These are phyloP conservation scores for Hanseniaspora hatyaiensis DNA, from an alignment of 805 yeast genomes.

Conservation along the genomic window DNA sequence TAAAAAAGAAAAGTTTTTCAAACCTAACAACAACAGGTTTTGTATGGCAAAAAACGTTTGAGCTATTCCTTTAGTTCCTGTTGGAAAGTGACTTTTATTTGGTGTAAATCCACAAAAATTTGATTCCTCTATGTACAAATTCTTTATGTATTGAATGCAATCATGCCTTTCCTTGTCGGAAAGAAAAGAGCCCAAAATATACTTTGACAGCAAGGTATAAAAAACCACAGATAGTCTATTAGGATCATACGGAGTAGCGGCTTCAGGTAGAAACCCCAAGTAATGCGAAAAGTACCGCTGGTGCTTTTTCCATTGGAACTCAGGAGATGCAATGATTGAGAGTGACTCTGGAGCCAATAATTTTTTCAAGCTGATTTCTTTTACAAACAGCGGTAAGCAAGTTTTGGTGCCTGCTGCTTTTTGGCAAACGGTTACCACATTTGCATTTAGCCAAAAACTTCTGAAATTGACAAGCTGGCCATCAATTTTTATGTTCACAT, in stretches of 20 bases:
- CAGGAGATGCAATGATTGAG: not conserved
- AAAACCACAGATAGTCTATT: slow-evolving; percentile 9
- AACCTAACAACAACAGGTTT: slow-evolving; percentile 2
- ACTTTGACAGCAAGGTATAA: slow-evolving; percentile 1
- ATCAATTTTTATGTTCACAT: not conserved
- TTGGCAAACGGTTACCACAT: slow-evolving; percentile 8
- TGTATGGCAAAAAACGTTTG: slow-evolving; percentile 12
- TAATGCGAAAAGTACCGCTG: not conserved
- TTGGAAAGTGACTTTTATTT: not conserved
- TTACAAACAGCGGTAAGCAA: not conserved
- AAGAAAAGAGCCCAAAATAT: not conserved
- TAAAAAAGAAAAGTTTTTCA: slow-evolving; percentile 1
- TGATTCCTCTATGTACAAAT: not conserved
- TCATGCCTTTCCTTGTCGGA: not conserved
- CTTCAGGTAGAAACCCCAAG: not conserved
- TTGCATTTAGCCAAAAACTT: slow-evolving; percentile 1
- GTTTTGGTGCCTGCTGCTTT: not conserved
- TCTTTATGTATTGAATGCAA: not conserved
- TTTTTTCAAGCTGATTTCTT: not conserved
- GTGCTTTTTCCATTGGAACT: slow-evolving; percentile 3
- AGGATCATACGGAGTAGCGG: slow-evolving; percentile 5
- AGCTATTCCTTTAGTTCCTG: not conserved
- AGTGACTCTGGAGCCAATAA: not conserved
- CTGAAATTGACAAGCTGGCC: slow-evolving; percentile 1
- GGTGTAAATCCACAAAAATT: slow-evolving; percentile 10